Evolutionary conservation across 140 eudicot species (phyloP).

Genomic region (Bidens hawaiensis): DNA sequence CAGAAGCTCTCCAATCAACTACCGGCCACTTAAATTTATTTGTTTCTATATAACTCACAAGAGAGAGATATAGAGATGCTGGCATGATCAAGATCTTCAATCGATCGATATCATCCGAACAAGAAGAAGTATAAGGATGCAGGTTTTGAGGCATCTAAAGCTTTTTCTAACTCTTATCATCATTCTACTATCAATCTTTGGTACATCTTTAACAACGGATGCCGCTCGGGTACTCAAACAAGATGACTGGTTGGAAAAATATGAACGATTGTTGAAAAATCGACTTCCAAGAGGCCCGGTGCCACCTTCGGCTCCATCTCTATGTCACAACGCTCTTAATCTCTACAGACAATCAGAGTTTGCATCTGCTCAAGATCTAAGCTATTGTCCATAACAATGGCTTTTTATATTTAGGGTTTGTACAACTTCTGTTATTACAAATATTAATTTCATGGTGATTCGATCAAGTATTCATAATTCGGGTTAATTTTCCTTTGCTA

Average conservation of each 20-base stretch:
- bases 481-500: constrained; percentile 1
- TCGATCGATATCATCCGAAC: background rate
- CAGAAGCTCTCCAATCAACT: constrained; percentile 10
- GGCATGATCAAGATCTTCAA: constrained; percentile 10
- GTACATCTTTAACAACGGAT: constrained; percentile 10
- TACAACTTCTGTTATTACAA: constrained; percentile 5
- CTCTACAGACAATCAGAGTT: constrained; percentile 17
- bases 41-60: background rate
- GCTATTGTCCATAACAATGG: constrained; percentile 40
- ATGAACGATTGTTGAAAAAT: constrained; percentile 22
- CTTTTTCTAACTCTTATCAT: background rate
- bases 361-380: constrained; percentile 24
- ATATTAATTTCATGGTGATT: background rate
- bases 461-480: constrained; percentile 11
- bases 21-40: background rate
- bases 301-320: constrained; percentile 49
- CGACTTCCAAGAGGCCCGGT: constrained; percentile 57
- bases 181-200: constrained; percentile 3
- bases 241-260: constrained; percentile 16
- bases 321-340: constrained; percentile 38
- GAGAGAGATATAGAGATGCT: background rate
- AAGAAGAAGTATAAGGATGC: background rate
- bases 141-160: constrained; percentile 14
- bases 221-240: constrained; percentile 29
- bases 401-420: constrained; percentile 20